Base-by-base conservation (phyloP, 2,329 filamentous ascomycete genomes). In the Thermomyces lanuginosus region DNA sequence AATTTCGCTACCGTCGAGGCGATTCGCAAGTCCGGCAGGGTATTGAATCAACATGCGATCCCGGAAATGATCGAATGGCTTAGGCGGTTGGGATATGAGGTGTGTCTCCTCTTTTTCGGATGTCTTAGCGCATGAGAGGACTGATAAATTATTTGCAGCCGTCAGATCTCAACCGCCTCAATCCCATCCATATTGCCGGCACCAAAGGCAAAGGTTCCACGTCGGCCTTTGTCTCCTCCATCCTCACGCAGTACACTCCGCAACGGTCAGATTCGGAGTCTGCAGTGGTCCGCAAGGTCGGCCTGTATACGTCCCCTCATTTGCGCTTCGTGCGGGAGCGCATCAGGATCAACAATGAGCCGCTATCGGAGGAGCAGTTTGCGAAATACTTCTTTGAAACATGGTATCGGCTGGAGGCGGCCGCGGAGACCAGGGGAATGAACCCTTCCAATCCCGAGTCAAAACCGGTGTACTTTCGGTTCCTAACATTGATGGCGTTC, bases 191-290 rank as follows among this genome's bases (percentile, higher is more conserved):
- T 48, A 72, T 95, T 23, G 80, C 86, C 1, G 86, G 86, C 8
- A 93, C 84, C 4, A 95, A 93, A 51, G 86, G 86, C 33, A 95
- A 93, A 51, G 84, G 84, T 21, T 89, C 80, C 2, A 83, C 82
- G 1, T 81, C 78, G 37, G 77, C 84, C 6, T 86, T 84, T 48
- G 68, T 82, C 11, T 81, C 82, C 8, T 74, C 74, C 2, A 79
- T 92, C 36, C 61, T 92, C n/a, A 56, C 63, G 3, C 68, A 75
- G 39, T 75, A 76, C 44, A 49, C 31, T 36, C n/a, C 37, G 14
- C 31, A 48, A 28, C 30, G 43, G 37, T 32, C 24, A 29, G 40
- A 28, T 18, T 46, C 26, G 26, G 37, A 33, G 34, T 51, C 35
- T 51, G 8, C 36, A 31, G 55, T 35, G 33, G 51, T 49, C 12